These are phyloP conservation scores for Scheffersomyces amazonensis DNA, from an alignment of 805 yeast genomes.

Conservation along the genomic window DNA sequence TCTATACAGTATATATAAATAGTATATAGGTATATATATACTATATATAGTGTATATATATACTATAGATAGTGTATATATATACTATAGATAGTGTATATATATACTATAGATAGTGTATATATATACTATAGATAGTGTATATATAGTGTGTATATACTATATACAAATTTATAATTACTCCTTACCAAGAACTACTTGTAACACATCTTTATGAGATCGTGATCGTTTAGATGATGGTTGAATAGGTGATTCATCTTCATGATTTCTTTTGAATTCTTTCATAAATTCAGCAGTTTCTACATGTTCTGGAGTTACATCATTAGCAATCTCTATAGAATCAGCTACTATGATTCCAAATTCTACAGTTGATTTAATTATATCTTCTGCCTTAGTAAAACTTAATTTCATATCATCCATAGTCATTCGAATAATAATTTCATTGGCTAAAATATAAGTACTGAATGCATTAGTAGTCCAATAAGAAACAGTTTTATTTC, in stretches of 20 bases:
- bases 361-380: conserved; percentile 46
- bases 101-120: no score
- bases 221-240: not conserved
- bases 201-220: not conserved
- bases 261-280: conserved; percentile 1
- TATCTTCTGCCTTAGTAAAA: conserved; percentile 44
- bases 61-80: no score
- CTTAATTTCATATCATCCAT: conserved; percentile 38
- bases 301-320: conserved; percentile 12
- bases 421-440: conserved; percentile 50
- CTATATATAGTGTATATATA: no score
- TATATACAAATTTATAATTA: no score
- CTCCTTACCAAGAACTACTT: no score
- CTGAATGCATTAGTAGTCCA: conserved; percentile 61
- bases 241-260: not conserved
- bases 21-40: no score
- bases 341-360: conserved; percentile 43
- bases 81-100: no score
- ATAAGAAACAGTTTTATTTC: conserved; percentile 49
- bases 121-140: no score
- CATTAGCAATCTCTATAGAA: conserved; percentile 24
- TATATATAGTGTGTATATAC: no score
- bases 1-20: no score
- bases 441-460: conserved; percentile 62
- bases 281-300: conserved; percentile 8